phyloP scores from a whole-genome alignment of 305 asterid genomes.

The Stenogyne calaminthoides region DNA sequence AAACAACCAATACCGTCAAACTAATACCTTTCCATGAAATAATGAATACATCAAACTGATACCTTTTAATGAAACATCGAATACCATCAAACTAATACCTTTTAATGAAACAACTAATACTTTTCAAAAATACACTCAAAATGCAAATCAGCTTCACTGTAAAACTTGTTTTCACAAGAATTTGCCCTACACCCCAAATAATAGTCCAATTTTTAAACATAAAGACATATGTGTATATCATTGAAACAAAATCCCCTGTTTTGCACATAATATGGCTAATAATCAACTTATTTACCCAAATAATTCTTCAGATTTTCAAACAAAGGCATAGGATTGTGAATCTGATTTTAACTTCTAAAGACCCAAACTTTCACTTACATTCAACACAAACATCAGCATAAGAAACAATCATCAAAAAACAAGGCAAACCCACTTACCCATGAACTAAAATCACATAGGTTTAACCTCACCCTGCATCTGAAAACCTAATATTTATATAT shows the following conservation, averaged over 20 bases:
- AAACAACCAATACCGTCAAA: too few species aligned
- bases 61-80: too few species aligned
- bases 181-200: too few species aligned
- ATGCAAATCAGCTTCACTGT: too few species aligned
- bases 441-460: conserved; percentile 6
- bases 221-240: background rate
- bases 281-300: background rate
- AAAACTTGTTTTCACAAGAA: too few species aligned
- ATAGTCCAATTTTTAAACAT: background rate
- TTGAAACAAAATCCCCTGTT: background rate
- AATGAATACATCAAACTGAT: too few species aligned
- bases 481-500: background rate
- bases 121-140: too few species aligned
- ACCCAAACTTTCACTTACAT: background rate
- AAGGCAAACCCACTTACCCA: background rate
- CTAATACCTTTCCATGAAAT: too few species aligned
- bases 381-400: background rate
- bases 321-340: background rate
- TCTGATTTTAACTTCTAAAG: background rate
- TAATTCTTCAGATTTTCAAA: background rate
- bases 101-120: too few species aligned
- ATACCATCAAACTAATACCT: too few species aligned
- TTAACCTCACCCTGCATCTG: background rate
- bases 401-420: background rate
- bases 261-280: conserved; percentile 2